A percentile compares a stretch with the other conserved stretches of the same genome.
Evolutionary conservation across 768 basidiomycete species (phyloP).

Genomic region (Lenzites betulinus): DNA sequence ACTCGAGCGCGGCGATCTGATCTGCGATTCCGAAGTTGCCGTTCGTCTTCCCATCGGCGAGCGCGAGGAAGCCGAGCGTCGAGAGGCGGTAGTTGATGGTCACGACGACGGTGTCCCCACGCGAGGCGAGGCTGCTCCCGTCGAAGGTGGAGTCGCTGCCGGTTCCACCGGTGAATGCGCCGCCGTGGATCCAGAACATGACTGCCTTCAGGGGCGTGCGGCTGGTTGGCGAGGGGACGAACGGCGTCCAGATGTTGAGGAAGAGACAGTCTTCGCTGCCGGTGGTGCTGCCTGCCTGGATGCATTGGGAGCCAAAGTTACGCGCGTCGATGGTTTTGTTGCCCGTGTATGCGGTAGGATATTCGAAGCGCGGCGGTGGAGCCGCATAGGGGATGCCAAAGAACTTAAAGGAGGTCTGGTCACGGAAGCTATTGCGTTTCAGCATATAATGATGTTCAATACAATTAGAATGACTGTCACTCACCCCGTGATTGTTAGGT

Average conservation of each 20-base stretch:
- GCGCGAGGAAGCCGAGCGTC: conserved; percentile 45
- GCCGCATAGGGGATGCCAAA: conserved; percentile 53
- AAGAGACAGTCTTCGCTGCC: conserved; percentile 49
- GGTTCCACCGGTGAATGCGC: conserved; percentile 45
- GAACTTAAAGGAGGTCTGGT: conserved; percentile 52
- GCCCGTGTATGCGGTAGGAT: conserved; percentile 40
- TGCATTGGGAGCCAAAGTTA: conserved; percentile 25
- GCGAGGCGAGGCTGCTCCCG: conserved; percentile 46
- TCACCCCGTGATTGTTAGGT: conserved; percentile 29
- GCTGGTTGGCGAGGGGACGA: conserved; percentile 30
- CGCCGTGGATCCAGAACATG: conserved; percentile 55
- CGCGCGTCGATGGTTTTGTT: conserved; percentile 34
- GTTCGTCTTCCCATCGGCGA: conserved; percentile 44
- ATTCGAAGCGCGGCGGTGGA: conserved; percentile 43
- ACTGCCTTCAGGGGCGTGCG: conserved; percentile 40
- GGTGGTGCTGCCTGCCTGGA: conserved; percentile 30
- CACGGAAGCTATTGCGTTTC: conserved; percentile 39
- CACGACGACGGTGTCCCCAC: conserved; percentile 45
- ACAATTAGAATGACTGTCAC: too few species aligned
- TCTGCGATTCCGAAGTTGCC: conserved; percentile 51
- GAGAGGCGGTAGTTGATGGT: conserved; percentile 43
- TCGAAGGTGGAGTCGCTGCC: conserved; percentile 44
- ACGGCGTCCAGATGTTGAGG: conserved; percentile 49
- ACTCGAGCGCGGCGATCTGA: conserved; percentile 42
- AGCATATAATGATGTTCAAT: not conserved